Conservation (phyloP, 2,329 filamentous ascomycete genomes). For the Leptographium flavum region DNA sequence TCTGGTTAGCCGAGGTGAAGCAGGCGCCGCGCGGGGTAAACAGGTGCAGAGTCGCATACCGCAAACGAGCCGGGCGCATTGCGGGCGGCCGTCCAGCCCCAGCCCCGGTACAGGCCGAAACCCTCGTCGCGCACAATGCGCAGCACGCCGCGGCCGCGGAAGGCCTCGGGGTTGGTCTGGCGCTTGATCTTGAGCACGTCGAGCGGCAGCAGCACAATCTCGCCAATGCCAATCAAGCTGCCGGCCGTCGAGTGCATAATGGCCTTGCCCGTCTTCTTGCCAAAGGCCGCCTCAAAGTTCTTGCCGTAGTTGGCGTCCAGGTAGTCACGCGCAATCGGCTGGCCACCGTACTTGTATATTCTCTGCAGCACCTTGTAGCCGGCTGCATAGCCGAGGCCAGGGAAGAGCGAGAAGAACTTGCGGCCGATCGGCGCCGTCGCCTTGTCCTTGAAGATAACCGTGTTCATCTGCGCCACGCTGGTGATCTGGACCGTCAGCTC, state of each 20-base stretch:
- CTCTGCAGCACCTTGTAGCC: conserved; percentile 97
- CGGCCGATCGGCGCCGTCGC: conserved; percentile 52
- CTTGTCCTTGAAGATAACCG: conserved; percentile 87
- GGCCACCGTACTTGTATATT: conserved; percentile 97
- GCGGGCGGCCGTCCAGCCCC: conserved; percentile 92
- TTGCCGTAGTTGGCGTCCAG: conserved; percentile 65
- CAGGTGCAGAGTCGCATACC: conserved; percentile 45
- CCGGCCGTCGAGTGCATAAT: conserved; percentile 96
- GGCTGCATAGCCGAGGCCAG: conserved; percentile 90
- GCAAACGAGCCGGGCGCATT: conserved; percentile 96
- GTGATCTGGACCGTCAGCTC: conserved; percentile 30
- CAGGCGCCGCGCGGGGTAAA: no score
- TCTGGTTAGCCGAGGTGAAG: background rate
- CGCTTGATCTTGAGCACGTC: conserved; percentile 99
- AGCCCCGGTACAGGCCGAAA: conserved; percentile 88
- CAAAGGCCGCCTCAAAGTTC: conserved; percentile 78
- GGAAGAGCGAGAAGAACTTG: conserved; percentile 94
- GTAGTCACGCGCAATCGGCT: conserved; percentile 88
- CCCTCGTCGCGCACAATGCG: conserved; percentile 88
- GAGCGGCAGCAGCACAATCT: conserved; percentile 86
- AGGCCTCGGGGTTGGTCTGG: conserved; percentile 97
- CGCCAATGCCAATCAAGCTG: conserved; percentile 90
- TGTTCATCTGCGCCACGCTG: conserved; percentile 55
- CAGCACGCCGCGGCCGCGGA: conserved; percentile 82
- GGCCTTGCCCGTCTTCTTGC: conserved; percentile 94